phyloP scores from a whole-genome alignment of 1,284 basidiomycete species.

The Ustilago xerochloae region DNA sequence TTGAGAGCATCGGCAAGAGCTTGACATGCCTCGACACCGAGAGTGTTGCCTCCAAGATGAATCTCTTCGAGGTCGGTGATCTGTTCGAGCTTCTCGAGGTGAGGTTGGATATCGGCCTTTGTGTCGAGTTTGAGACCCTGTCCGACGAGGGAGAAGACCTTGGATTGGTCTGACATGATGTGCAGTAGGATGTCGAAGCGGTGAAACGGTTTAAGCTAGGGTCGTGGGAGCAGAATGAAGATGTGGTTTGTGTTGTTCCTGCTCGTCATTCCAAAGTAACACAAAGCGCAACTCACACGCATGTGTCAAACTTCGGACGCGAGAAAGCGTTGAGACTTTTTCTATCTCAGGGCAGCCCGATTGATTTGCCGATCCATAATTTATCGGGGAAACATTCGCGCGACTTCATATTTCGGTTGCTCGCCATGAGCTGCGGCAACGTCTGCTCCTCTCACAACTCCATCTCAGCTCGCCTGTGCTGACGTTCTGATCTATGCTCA shows the following conservation, averaged over 20 bases:
- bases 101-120: constrained; percentile 81
- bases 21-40: constrained; percentile 89
- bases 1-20: constrained; percentile 84
- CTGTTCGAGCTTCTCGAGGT: constrained; percentile 73
- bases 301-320: not conserved
- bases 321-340: constrained; percentile 3
- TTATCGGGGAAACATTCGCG: constrained; percentile 20
- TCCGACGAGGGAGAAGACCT: constrained; percentile 54
- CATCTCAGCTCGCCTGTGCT: too few relatives aligned
- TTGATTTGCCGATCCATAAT: not conserved
- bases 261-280: not conserved
- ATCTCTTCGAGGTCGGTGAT: constrained; percentile 81
- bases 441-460: constrained; percentile 1
- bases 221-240: not conserved
- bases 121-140: constrained; percentile 82
- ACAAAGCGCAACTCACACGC: not conserved
- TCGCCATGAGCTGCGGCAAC: constrained; percentile 36
- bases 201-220: not conserved
- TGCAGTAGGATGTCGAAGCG: not conserved
- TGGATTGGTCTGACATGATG: constrained; percentile 39
- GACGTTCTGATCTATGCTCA: too few relatives aligned
- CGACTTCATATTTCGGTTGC: constrained; percentile 11
- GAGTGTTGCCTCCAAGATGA: constrained; percentile 93
- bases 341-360: constrained; percentile 1
- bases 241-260: constrained; percentile 1